These are phyloP conservation scores for Pharus latifolius DNA, from an alignment of 176 grass and related monocot species.

Conservation along the genomic window DNA sequence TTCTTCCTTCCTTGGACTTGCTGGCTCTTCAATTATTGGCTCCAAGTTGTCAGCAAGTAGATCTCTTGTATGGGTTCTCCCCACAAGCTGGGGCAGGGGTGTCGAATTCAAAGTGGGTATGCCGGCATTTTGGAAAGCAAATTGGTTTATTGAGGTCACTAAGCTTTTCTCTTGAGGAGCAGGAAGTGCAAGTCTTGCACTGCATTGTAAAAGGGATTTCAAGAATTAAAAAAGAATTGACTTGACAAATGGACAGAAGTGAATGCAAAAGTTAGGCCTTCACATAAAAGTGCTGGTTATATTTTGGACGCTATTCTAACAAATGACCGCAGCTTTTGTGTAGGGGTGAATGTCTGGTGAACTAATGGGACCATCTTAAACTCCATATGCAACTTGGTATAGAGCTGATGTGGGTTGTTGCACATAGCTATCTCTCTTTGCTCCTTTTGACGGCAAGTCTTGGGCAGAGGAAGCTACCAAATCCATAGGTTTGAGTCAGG, in stretches of 20 bases:
- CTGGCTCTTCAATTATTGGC: constrained; percentile 89
- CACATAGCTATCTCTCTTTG: too few species aligned
- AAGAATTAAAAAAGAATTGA: constrained; percentile 18
- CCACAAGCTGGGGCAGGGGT: constrained; percentile 21
- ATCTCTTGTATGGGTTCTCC: constrained; percentile 10
- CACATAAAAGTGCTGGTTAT: too few species aligned
- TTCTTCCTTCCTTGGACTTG: constrained; percentile 55
- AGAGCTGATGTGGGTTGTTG: neutral
- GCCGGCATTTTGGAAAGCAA: constrained; percentile 27
- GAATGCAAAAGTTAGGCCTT: too few species aligned
- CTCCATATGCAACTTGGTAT: neutral
- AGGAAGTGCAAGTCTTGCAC: constrained; percentile 78
- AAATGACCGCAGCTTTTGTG: neutral
- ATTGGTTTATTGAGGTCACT: constrained; percentile 20
- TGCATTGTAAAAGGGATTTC: constrained; percentile 12
- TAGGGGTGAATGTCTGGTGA: neutral
- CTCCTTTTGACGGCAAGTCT: too few species aligned
- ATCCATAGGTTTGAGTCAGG: too few species aligned
- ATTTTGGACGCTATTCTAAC: neutral
- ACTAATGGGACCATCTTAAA: constrained; percentile 7
- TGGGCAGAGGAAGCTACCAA: too few species aligned
- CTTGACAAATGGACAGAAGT: constrained; percentile 1
- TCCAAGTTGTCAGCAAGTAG: constrained; percentile 29
- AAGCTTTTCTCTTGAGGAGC: constrained; percentile 50
- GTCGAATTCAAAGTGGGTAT: constrained; percentile 5